Conservation (phyloP, 768 basidiomycete species). For the Dacryopinax primogenitus region DNA sequence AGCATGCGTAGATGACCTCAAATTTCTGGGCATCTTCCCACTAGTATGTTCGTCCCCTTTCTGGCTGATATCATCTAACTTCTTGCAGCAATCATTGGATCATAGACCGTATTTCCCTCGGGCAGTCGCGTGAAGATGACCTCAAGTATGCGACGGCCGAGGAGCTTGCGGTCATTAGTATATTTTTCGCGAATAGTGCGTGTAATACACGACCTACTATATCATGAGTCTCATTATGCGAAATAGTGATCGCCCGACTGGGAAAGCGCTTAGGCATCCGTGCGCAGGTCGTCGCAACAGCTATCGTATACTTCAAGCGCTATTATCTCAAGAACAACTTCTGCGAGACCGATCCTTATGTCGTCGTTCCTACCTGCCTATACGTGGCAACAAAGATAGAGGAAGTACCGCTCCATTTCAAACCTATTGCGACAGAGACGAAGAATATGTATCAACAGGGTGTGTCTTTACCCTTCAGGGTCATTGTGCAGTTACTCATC, state of each 20-base stretch:
- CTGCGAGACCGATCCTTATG: constrained; percentile 89
- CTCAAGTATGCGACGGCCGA: constrained; percentile 63
- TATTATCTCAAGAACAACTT: constrained; percentile 94
- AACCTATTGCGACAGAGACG: constrained; percentile 66
- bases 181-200: constrained; percentile 78
- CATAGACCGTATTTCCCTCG: constrained; percentile 63
- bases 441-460: constrained; percentile 5
- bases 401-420: constrained; percentile 89
- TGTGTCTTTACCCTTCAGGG: not conserved
- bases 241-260: constrained; percentile 67
- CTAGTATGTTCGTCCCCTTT: constrained; percentile 40
- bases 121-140: constrained; percentile 64
- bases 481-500: not conserved
- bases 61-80: not conserved
- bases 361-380: constrained; percentile 84
- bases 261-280: constrained; percentile 71
- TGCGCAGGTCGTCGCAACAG: constrained; percentile 86
- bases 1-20: constrained; percentile 48
- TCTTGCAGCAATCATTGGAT: constrained; percentile 74
- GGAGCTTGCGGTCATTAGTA: constrained; percentile 68
- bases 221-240: not conserved
- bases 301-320: constrained; percentile 88
- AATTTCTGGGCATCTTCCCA: constrained; percentile 91
- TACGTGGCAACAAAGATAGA: constrained; percentile 97
- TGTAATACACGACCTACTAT: constrained; percentile 3